Evolutionary conservation across 2,329 filamentous ascomycete genomes (phyloP).

Genomic region (Nannizziopsis arthrosporioides): DNA sequence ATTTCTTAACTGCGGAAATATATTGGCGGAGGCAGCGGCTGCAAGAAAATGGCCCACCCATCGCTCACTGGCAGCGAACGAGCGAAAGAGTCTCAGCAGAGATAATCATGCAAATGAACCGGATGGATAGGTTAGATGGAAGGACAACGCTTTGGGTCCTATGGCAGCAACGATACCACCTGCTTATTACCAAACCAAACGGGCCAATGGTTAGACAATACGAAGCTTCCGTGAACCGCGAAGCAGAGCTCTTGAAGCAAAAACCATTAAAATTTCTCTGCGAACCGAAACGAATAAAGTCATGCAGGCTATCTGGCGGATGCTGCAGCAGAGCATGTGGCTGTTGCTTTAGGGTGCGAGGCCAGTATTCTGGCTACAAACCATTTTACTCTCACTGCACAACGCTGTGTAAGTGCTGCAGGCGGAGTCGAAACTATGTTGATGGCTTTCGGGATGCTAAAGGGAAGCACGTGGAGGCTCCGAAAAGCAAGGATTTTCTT

Average conservation of each 20-base stretch:
- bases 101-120: neutral
- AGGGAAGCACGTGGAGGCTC: too few species aligned
- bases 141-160: neutral
- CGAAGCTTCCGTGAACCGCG: neutral
- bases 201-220: neutral
- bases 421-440: too few species aligned
- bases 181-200: neutral
- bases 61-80: neutral
- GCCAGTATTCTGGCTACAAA: neutral
- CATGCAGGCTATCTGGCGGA: neutral
- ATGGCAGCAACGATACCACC: neutral
- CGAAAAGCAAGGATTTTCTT: too few species aligned
- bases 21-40: neutral
- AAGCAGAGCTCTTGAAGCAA: neutral
- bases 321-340: neutral
- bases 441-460: too few species aligned
- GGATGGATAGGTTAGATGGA: neutral
- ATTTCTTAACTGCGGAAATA: neutral
- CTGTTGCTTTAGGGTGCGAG: neutral
- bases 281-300: neutral
- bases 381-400: neutral
- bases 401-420: neutral
- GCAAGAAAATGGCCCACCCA: neutral
- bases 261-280: neutral
- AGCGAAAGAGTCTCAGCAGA: neutral